Evolutionary conservation across 305 asterid species (phyloP), one percentile per base, ranked within the genome.

Genomic region (Caryopteris hybrid): DNA sequence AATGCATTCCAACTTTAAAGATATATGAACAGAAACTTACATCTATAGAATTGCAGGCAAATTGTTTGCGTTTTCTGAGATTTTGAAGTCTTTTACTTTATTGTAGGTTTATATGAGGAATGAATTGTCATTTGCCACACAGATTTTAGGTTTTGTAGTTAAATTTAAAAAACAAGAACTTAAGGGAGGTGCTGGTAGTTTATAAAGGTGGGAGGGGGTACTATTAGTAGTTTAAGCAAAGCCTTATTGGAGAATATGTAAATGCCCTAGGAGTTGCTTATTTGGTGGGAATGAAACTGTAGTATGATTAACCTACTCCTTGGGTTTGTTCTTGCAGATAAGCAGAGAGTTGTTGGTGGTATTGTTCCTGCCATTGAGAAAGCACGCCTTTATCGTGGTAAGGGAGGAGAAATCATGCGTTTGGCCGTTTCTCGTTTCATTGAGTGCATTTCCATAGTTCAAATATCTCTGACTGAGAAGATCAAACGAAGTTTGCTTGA

Each of bases 381-480:
- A 83, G 98, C 99, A 70, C 81, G 98, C 36, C 86, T 94, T 41
- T 91, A 91, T 84, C 97, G 99, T 55, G 98, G 99, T 69, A 94
- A 94, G 80, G 99, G 99, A 63, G 99, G 98, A 72, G 99, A 94
- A 82, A 91, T 91, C 71, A 91, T 91, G 99, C 96, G 99, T 56
- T 81, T 86, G 77, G 89, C 98, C 58, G 99, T 91, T 77, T 94
- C 97, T 61, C 97, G 94, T 73, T 91, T 86, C 82, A 89, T 89
- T 66, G 94, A 91, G 75, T 91, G 98, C 75, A 86, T 85, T 72
- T 88, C 98, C 65, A 66, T 39, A 69, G 92, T 91, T 64, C 79
- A 71, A 72, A 61, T 91, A 52, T 74, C 79, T 61, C 72, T 89
- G 79, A 76, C 90, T 52, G 96, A 83, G 54, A 91, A 88, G 82